These are phyloP conservation scores for Coniella vitis DNA, from an alignment of 2,329 filamentous ascomycete genomes.

Conservation along the genomic window DNA sequence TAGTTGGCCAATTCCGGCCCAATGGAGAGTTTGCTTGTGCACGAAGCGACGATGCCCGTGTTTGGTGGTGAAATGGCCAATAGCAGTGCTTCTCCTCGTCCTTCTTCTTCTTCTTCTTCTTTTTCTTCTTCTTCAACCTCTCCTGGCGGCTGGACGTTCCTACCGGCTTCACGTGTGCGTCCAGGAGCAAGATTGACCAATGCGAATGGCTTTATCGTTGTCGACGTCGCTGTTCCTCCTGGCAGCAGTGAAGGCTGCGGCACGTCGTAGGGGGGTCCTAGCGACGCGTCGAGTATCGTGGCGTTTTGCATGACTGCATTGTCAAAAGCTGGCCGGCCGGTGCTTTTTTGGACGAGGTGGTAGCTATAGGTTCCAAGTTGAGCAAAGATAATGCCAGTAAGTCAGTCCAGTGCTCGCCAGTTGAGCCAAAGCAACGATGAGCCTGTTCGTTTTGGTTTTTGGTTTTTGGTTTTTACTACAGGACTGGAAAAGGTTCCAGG, in stretches of 20 bases:
- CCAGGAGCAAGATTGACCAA: no score
- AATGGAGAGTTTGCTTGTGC: conserved; percentile 37
- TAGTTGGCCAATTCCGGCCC: conserved; percentile 38
- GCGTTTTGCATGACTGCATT: conserved; percentile 18
- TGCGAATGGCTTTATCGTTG: no score
- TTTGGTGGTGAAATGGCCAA: conserved; percentile 7
- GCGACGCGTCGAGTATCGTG: conserved; percentile 24
- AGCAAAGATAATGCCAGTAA: neutral
- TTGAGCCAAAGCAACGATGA: no score
- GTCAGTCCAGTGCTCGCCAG: neutral
- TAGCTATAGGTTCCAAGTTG: conserved; percentile 15
- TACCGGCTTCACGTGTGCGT: no score
- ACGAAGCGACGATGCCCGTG: conserved; percentile 22
- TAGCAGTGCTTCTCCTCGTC: neutral
- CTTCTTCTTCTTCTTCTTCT: neutral
- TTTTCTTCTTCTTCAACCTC: no score
- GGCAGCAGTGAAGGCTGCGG: neutral
- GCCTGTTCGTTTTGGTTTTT: no score
- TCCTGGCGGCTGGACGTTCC: no score
- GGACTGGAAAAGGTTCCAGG: no score
- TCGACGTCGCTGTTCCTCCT: neutral
- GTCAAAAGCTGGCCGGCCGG: conserved; percentile 18
- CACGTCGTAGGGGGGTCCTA: conserved; percentile 13
- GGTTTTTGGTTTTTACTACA: no score
- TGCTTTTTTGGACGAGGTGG: conserved; percentile 13